Evolutionary conservation across 1,139 yeast species (phyloP), one percentile per base, ranked within the genome.

Genomic region (Meyerozyma elateridarum): DNA sequence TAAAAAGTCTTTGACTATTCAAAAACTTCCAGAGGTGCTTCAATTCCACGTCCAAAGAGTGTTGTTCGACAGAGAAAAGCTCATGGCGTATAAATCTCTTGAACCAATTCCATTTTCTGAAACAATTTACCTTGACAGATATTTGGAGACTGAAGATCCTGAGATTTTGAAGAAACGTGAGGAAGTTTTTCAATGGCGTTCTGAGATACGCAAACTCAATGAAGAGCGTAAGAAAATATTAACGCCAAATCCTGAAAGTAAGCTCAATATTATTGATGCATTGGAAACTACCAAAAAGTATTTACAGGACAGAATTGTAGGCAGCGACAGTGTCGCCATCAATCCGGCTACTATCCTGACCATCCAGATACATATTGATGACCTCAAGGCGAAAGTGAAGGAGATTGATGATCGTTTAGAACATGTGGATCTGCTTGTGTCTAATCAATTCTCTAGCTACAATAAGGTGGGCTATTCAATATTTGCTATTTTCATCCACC

Each of bases 11-110:
- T 71, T 87, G 28, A 77, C 93, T 0, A 73, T 89, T 6, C 67
- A 75, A 9, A 69, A 76, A 39, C 61, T 87, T 11, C 98, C 98
- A 0, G 79, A 80, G 7, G 76, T 91, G 31, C 59, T 91, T 32
- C 98, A 91, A 52, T 76, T 91, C 32, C 98, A 91, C 52, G 85
- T 91, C 3, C 97, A 89, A 56, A 70, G 98, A 49, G 97, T 89
- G 1, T 83, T 87, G 53, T 91, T 83, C 56, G 96, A 91, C 52
- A 70, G 89, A 30, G 82, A 70, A 36, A 59, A 73, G 21, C 70
- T 79, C 33, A 71, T 79, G 56, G 87, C 95, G 0, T 85, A 85
- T 49, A 91, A 91, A 51, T 81, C 89, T 1, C 70, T 76, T 29
- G 88, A 84, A 36, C 93, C 89, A 5, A 69, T 91, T 34, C 89